Evolutionary conservation across 2,329 filamentous ascomycete species (phyloP).

Genomic region (Colletotrichum gloeosporioides): DNA sequence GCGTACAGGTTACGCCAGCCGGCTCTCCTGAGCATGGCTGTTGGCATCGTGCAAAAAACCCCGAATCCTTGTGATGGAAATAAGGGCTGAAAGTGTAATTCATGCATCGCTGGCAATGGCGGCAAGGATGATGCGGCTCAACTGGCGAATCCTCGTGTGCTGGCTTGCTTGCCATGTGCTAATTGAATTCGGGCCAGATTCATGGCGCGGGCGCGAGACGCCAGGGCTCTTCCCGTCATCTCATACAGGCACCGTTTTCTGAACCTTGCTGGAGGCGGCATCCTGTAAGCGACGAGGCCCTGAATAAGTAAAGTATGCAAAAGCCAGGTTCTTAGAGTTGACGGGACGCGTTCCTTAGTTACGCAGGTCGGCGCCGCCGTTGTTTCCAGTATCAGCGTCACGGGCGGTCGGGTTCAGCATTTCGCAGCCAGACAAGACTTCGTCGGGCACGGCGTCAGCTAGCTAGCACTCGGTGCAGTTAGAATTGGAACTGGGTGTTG

Average conservation of each 20-base stretch:
- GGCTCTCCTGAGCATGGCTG: not conserved
- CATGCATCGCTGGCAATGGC: not conserved
- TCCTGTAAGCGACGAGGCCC: not conserved
- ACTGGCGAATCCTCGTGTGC: not conserved
- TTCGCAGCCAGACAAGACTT: not conserved
- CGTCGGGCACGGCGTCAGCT: not conserved
- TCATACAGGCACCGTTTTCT: slow-evolving; percentile 14
- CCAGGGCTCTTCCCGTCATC: slow-evolving; percentile 19
- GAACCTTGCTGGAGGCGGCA: slow-evolving; percentile 5
- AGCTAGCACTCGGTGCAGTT: not conserved
- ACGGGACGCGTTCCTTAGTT: not conserved
- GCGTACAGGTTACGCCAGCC: not conserved
- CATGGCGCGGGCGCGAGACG: not conserved
- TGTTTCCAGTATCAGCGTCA: not conserved
- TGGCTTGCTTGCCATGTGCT: not conserved
- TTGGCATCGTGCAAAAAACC: not conserved
- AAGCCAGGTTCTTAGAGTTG: not conserved
- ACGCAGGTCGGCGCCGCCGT: slow-evolving; percentile 2
- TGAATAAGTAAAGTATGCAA: not conserved
- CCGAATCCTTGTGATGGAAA: slow-evolving; percentile 4
- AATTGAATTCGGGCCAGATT: slow-evolving; percentile 15
- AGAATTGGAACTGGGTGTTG: not conserved
- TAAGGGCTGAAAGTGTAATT: slow-evolving; percentile 8
- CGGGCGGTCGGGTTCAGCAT: not conserved
- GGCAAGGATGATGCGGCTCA: slow-evolving; percentile 16